A percentile compares a stretch with the other conserved stretches of the same genome.
Conservation (phyloP, 805 yeast genomes). For the Wickerhamiella dianesei region DNA sequence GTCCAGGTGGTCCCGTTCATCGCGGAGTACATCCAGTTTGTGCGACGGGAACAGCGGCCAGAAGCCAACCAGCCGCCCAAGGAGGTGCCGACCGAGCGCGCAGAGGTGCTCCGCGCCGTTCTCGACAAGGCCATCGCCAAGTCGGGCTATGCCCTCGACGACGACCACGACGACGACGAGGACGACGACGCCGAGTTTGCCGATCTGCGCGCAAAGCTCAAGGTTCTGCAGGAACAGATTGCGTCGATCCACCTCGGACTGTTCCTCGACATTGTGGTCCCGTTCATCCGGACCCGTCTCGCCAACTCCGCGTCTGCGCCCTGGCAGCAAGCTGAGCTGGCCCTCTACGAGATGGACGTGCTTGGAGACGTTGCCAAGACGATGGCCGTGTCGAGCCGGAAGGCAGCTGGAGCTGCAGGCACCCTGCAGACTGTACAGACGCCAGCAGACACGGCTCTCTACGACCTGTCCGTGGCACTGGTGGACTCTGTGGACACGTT, state of each 20-base stretch:
- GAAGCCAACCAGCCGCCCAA: conserved; percentile 21
- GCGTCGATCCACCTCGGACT: conserved; percentile 46
- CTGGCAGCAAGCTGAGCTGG: conserved; percentile 81
- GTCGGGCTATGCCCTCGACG: conserved; percentile 67
- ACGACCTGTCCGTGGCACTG: conserved; percentile 24
- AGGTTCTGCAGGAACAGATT: conserved; percentile 73
- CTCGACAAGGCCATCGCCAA: conserved; percentile 60
- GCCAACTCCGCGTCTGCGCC: conserved; percentile 27
- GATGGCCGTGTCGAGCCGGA: neutral
- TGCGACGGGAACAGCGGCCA: conserved; percentile 39
- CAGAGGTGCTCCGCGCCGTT: conserved; percentile 28
- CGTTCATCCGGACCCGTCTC: conserved; percentile 34
- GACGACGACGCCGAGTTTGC: conserved; percentile 32
- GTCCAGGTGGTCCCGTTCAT: conserved; percentile 71
- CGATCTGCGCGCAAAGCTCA: conserved; percentile 63
- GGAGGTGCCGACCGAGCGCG: conserved; percentile 13
- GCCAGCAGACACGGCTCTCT: conserved; percentile 47
- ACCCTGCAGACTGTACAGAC: conserved; percentile 45
- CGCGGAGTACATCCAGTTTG: conserved; percentile 53
- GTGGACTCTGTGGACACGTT: conserved; percentile 1
- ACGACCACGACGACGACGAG: conserved; percentile 34
- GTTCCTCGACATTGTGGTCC: conserved; percentile 45
- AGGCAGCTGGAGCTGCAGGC: conserved; percentile 50
- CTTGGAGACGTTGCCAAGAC: conserved; percentile 53
- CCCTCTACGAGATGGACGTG: conserved; percentile 66